A percentile compares a stretch with the other conserved stretches of the same genome.
Conservation (phyloP, 495 filamentous ascomycete species). For the Polyplosphaeria fusca region DNA sequence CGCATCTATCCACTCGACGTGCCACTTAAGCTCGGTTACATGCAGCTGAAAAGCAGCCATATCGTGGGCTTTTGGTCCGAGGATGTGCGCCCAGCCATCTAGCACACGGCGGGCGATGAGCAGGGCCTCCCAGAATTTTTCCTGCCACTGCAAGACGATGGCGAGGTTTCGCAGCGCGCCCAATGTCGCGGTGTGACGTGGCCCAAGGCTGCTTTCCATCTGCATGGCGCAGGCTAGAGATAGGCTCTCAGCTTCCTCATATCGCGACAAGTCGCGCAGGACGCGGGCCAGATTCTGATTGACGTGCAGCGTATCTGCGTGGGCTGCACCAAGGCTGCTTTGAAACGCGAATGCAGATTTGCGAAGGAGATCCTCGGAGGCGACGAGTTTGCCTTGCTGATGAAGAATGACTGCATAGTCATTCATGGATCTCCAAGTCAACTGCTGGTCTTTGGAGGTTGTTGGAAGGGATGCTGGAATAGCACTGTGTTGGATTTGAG, state of each 20-base stretch:
- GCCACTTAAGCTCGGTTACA: neutral
- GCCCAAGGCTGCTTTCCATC: neutral
- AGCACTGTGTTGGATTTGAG: no score
- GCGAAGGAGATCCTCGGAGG: neutral
- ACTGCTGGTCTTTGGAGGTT: no score
- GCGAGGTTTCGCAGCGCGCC: neutral
- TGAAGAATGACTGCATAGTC: neutral
- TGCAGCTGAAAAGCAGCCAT: neutral
- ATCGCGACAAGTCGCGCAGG: neutral
- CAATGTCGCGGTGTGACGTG: neutral
- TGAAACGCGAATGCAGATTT: neutral
- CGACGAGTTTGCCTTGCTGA: neutral
- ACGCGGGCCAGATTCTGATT: neutral
- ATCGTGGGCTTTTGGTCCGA: neutral
- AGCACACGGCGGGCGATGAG: neutral
- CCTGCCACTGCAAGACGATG: neutral
- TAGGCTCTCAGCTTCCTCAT: neutral
- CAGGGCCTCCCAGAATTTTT: neutral
- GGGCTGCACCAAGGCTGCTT: neutral
- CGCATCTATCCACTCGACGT: neutral
- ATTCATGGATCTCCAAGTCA: no score
- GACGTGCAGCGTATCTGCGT: neutral
- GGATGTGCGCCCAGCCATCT: neutral
- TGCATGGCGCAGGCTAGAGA: neutral
- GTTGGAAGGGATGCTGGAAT: no score